phyloP scores from a whole-genome alignment of 352 stramenopile genomes.

The Pythium myriotylum region DNA sequence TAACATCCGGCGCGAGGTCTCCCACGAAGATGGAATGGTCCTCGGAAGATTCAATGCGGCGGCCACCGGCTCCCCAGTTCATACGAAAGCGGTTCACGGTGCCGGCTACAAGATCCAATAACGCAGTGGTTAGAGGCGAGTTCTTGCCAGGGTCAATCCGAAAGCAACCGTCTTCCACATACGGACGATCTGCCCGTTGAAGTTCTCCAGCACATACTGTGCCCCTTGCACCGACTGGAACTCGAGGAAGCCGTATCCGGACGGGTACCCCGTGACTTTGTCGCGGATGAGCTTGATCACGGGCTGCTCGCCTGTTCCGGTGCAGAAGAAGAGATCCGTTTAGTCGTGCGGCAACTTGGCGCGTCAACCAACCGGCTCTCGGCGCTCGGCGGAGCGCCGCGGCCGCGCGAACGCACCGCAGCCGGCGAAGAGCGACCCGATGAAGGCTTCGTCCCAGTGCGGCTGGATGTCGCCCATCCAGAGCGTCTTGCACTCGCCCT shows the following conservation, averaged over 20 bases:
- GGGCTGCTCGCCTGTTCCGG: slow-evolving; percentile 63
- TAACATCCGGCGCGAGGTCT: slow-evolving; percentile 90
- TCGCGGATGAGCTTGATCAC: slow-evolving; percentile 92
- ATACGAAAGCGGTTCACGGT: slow-evolving; percentile 90
- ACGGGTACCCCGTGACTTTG: slow-evolving; percentile 85
- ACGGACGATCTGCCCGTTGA: slow-evolving; percentile 89
- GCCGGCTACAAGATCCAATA: slow-evolving; percentile 51
- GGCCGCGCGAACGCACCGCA: slow-evolving; percentile 43
- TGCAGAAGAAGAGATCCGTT: not conserved
- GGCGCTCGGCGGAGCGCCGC: no score
- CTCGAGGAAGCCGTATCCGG: slow-evolving; percentile 92
- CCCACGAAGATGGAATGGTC: slow-evolving; percentile 93
- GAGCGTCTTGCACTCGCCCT: slow-evolving; percentile 81
- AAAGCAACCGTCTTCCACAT: no score
- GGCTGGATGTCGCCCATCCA: slow-evolving; percentile 92
- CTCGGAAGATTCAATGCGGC: slow-evolving; percentile 79
- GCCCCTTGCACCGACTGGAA: slow-evolving; percentile 84
- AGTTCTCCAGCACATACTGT: slow-evolving; percentile 84
- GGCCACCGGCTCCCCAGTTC: slow-evolving; percentile 90
- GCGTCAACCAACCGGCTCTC: no score
- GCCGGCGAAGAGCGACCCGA: slow-evolving; percentile 80
- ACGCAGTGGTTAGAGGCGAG: no score
- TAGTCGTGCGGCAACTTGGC: not conserved
- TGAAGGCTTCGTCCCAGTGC: slow-evolving; percentile 90
- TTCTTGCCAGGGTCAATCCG: no score